Evolutionary conservation across 2,329 filamentous ascomycete genomes (phyloP), one percentile per base, ranked within the genome.

Genomic region (Tolypocladium tropicale): DNA sequence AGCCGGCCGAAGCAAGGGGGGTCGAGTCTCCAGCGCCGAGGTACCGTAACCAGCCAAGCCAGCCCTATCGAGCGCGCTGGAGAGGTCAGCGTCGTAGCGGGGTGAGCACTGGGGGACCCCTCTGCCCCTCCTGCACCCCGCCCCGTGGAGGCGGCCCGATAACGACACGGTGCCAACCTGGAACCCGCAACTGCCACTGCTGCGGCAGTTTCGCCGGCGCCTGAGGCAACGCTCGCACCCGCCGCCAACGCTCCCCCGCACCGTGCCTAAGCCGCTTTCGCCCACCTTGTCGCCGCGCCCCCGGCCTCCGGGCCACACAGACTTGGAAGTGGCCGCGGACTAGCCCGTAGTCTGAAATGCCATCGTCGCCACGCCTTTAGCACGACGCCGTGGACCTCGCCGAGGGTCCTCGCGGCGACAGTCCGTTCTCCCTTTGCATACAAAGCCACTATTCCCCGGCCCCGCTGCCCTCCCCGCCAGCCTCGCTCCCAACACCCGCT

Each of bases 1-100:
- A 70, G 67, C 67, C 67, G 67, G 67, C 67, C 67, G 67, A 62
- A 39, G 53, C n/a, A n/a, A n/a, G 43, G 43, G 54, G 23, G 34
- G 25, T n/a, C n/a, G 9, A 18, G n/a, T 34, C 34, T 33, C 6
- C 53, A 46, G 49, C 3, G 12, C 41, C 12, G 21, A n/a, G 16
- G 36, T 37, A 14, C 36, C 16, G 36, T n/a, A 18, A 3, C 34
- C 18, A 5, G 18, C 2, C 7, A 37, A 18, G 3, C 34, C 18
- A 5, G 18, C 2, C 7, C 16, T 37, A 14, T 37, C 14, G 14
- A 6, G n/a, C 36, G 7, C 3, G 39, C 25, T 28, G 28, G 11
- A 23, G 50, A 28, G n/a, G 25, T 56, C 37, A 23, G 33, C 12
- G 23, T 28, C 23, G 9, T 14, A 46, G 41, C 41, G 41, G 41